Base-by-base conservation (phyloP, 2,329 filamentous ascomycete genomes). In the Sarocladium brachiariae region DNA sequence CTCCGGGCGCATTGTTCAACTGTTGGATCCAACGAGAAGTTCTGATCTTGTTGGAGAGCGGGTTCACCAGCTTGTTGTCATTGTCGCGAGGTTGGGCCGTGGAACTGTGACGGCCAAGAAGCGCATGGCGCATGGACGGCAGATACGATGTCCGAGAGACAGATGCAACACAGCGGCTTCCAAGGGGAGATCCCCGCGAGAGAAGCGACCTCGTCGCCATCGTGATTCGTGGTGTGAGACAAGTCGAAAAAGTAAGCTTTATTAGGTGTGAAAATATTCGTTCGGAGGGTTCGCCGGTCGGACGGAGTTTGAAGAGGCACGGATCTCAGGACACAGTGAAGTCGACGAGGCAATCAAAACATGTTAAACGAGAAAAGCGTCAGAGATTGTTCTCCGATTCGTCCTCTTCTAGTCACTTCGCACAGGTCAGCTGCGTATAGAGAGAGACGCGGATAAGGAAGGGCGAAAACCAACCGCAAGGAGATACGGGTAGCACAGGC, bases 1-100 rank as follows among this genome's bases (percentile, higher is more conserved):
- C 46, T 14, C 46, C 46, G 3, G 24, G 18, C 59, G 52, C 57
- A 60, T 59, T 41, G 50, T 52, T 37, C 21, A 16, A 7, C 6
- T 39, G 13, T 7, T 13, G 13, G 18, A 39, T 8, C 9, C 13
- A 16, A 18, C 41, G 41, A 8, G 41, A 7, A 30, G 27, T 30
- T 13, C 13, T 30, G 27, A 30, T 7, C 13, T 23, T 16, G 4
- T 19, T 9, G 23, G 10, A 7, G 6, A n/a, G 21, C 14, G 25
- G 13, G 23, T 45, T 25, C 4, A 10, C 25, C 14, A 27, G 18
- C 10, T 18, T 41, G 38, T 13, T n/a, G 4, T 21, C 6, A 11
- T 18, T 41, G 27, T 30, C 27, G 27, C 27, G 27, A 13, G 27
- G 7, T 30, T 13, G 27, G 13, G 27, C 7, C 27, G 7, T 30